Conservation (phyloP, 306 rosid genomes). For the Corylus heterophylla region DNA sequence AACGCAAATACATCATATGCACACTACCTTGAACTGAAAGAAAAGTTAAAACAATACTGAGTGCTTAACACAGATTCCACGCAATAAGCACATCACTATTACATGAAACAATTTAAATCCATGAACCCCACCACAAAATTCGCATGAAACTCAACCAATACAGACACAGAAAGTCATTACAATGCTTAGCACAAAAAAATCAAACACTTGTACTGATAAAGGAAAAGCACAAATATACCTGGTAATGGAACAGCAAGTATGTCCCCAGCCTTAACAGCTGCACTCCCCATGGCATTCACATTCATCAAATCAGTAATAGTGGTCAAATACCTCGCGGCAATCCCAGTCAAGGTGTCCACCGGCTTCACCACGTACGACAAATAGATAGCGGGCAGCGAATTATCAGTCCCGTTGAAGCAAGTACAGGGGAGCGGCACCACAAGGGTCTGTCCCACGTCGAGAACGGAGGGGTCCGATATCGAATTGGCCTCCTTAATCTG, state of each 20-base stretch:
- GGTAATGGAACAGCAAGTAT: slow-evolving; percentile 90
- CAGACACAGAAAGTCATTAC: background rate
- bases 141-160: background rate
- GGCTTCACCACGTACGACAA: slow-evolving; percentile 82
- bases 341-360: slow-evolving; percentile 58
- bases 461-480: slow-evolving; percentile 65
- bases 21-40: background rate
- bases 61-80: background rate
- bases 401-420: slow-evolving; percentile 94
- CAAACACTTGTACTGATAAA: background rate
- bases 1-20: background rate
- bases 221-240: slow-evolving; percentile 38
- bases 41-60: background rate
- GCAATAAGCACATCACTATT: background rate
- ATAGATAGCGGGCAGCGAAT: slow-evolving; percentile 81
- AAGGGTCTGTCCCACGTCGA: slow-evolving; percentile 83
- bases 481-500: slow-evolving; percentile 91
- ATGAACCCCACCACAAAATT: background rate
- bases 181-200: no score
- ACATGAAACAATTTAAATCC: background rate
- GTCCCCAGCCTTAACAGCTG: slow-evolving; percentile 66
- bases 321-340: slow-evolving; percentile 74
- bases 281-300: slow-evolving; percentile 92
- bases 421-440: slow-evolving; percentile 94
- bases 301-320: slow-evolving; percentile 96